Percentiles rank a stretch among this genome's conserved stretches.
Evolutionary conservation across 768 basidiomycete genomes (phyloP).

Genomic region (Daedaleopsis sinensis): DNA sequence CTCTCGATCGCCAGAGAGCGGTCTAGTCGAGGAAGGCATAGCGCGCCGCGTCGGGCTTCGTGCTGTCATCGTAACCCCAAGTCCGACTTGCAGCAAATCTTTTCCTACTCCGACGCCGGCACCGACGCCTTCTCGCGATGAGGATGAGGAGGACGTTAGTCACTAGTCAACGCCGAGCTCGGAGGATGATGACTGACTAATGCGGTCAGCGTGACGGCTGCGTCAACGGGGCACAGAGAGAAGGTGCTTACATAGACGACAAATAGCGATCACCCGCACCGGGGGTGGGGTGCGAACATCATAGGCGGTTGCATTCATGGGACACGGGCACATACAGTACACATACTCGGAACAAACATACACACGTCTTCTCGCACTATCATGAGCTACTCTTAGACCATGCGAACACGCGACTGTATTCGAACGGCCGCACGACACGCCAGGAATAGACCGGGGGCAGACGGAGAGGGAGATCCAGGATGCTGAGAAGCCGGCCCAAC

Average conservation of each 20-base stretch:
- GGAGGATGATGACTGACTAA: neutral
- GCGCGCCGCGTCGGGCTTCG: too few relatives aligned
- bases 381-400: neutral
- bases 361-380: neutral
- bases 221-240: neutral
- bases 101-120: too few relatives aligned
- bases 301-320: too few relatives aligned
- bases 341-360: neutral
- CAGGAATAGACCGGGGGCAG: neutral
- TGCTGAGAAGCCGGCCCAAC: neutral
- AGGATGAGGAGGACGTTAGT: too few relatives aligned
- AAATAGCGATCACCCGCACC: neutral
- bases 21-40: too few relatives aligned
- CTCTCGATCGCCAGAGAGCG: too few relatives aligned
- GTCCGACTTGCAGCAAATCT: too few relatives aligned
- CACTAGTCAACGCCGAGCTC: too few relatives aligned
- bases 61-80: too few relatives aligned
- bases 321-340: neutral
- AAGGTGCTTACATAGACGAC: neutral
- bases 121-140: too few relatives aligned
- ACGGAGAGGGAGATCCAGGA: neutral
- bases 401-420: neutral
- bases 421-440: neutral
- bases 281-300: too few relatives aligned
- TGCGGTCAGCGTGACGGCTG: neutral